Base-by-base conservation (phyloP, 2,329 filamentous ascomycete genomes). In the Apiospora malaysiana region DNA sequence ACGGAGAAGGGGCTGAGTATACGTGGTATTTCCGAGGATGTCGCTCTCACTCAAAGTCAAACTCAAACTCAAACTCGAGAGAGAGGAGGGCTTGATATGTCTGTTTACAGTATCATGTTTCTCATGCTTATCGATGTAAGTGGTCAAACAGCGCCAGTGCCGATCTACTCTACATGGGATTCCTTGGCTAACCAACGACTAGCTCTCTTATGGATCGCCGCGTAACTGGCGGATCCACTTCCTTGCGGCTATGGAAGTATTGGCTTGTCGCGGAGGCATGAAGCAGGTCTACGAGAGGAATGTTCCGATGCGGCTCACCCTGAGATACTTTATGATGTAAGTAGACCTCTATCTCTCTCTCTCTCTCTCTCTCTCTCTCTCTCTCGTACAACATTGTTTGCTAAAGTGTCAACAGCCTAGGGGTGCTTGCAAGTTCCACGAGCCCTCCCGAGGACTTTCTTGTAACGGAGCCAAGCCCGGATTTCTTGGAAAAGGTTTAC, bases 341-440 rank as follows among this genome's bases (percentile, higher is more conserved):
- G 78, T 76, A 25, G 8, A 14, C 23, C 25, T 3, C 37, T 32
- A 12, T 37, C 27, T n/a, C n/a, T n/a, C n/a, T n/a, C n/a, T n/a
- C n/a, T n/a, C n/a, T n/a, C n/a, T n/a, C n/a, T n/a, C n/a, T n/a
- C n/a, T n/a, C n/a, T n/a, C n/a, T n/a, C 25, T 3, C 37, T 32
- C 9, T 37, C 27, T 59, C n/a, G 18, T 9, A 32, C 1, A 45
- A 65, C 68, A 14, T 7, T 9, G 5, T 37, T 65, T 14, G 37
- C 21, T 18, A 21, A 18, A 12, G 4, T 47, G 8, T 66, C 40
- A 14, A 68, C 47, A 81, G 79, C 51, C 67, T 76, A 40, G 76
- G 77, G 23, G 76, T 79, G 12, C 75, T 81, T 10, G 78, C 74
- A 1, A 79, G 82, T 71, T 79, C 80, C 2, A 78, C 79, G 10